These are phyloP conservation scores for Exophiala aquamarina DNA, from an alignment of 2,329 filamentous ascomycete species.

Conservation along the genomic window DNA sequence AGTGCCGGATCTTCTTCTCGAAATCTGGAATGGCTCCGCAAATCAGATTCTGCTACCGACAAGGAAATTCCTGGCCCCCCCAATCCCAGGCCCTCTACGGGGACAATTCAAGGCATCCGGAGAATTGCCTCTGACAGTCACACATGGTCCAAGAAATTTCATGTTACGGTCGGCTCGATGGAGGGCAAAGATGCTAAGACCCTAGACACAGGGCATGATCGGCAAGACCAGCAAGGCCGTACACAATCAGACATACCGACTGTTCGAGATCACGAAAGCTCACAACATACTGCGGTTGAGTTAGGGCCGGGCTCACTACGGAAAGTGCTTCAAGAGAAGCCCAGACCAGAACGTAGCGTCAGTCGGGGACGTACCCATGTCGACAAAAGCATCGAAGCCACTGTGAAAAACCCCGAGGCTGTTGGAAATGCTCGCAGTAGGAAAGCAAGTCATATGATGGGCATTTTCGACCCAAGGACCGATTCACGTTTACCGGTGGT, in stretches of 20 bases:
- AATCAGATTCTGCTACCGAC: conserved; percentile 16
- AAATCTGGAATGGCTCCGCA: conserved; percentile 18
- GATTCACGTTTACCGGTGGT: conserved; percentile 9
- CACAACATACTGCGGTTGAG: conserved; percentile 21
- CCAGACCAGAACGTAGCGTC: conserved; percentile 37
- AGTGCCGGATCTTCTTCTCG: conserved; percentile 10
- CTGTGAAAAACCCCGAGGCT: conserved; percentile 57
- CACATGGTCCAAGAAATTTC: conserved; percentile 24
- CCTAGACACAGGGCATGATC: conserved; percentile 6
- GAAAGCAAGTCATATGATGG: conserved; percentile 66
- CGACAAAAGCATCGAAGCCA: conserved; percentile 65
- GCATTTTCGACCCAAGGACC: conserved; percentile 54
- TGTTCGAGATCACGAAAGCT: conserved; percentile 26
- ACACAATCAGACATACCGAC: conserved; percentile 22
- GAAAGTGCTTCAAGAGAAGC: conserved; percentile 26
- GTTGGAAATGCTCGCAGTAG: conserved; percentile 58
- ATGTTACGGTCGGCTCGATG: conserved; percentile 17
- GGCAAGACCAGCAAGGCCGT: conserved; percentile 7
- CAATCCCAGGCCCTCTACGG: conserved; percentile 10
- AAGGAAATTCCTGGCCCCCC: conserved; percentile 7
- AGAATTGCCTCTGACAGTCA: conserved; percentile 25
- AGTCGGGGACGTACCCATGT: conserved; percentile 49
- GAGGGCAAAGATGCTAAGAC: conserved; percentile 6
- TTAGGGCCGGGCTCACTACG: conserved; percentile 28
- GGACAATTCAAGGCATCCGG: conserved; percentile 22